Percentiles rank a stretch among this genome's conserved stretches.
Conservation (phyloP, 495 filamentous ascomycete genomes). For the Bathelium albidoporum region DNA sequence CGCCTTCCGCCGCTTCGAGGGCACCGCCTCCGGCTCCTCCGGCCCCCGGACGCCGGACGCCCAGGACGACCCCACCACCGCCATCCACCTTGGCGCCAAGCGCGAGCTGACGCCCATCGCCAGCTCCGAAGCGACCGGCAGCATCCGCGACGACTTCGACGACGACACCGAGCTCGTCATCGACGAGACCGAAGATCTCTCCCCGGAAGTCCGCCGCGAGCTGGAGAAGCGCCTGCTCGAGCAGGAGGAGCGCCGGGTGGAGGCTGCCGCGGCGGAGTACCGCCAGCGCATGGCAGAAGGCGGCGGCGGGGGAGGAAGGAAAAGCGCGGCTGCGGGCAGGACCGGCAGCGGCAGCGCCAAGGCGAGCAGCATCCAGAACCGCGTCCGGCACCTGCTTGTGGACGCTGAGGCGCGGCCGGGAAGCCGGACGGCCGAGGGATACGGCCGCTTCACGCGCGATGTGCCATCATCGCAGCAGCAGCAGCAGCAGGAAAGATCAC, state of each 20-base stretch:
- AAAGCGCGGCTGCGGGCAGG: slow-evolving; percentile 29
- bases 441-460: slow-evolving; percentile 68
- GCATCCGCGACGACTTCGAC: slow-evolving; percentile 56
- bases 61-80: too few relatives aligned
- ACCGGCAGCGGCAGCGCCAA: slow-evolving; percentile 36
- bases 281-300: slow-evolving; percentile 61
- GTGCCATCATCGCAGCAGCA: slow-evolving; percentile 10
- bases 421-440: slow-evolving; percentile 73
- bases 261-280: slow-evolving; percentile 84
- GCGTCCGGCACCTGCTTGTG: slow-evolving; percentile 75
- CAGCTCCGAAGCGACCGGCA: slow-evolving; percentile 65
- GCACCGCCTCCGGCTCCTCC: slow-evolving; percentile 42
- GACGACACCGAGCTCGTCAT: slow-evolving; percentile 45
- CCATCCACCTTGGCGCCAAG: not conserved
- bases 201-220: slow-evolving; percentile 84
- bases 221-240: slow-evolving; percentile 74
- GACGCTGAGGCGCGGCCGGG: slow-evolving; percentile 49
- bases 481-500: slow-evolving; percentile 4
- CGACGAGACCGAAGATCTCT: slow-evolving; percentile 58
- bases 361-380: slow-evolving; percentile 77
- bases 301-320: slow-evolving; percentile 26
- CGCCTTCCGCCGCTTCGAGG: slow-evolving; percentile 88
- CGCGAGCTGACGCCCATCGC: slow-evolving; percentile 54
- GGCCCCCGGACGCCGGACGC: too few relatives aligned
- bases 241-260: slow-evolving; percentile 87